A percentile compares a stretch with the other conserved stretches of the same genome.
phyloP scores from a whole-genome alignment of 75 land plant genomes.

The Selaginella tamariscina region DNA sequence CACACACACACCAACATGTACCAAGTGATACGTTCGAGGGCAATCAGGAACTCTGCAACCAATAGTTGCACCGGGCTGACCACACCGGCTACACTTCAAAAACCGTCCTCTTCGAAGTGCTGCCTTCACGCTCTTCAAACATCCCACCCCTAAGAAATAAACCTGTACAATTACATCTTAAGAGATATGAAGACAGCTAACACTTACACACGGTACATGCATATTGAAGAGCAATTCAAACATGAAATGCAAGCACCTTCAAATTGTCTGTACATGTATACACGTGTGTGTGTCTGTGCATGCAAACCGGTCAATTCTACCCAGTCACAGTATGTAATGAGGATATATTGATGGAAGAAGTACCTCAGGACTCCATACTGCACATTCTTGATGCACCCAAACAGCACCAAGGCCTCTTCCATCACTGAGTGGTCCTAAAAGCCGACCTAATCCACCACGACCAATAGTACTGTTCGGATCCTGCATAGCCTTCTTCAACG shows the following conservation, averaged over 20 bases:
- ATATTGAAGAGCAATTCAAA: too few species aligned
- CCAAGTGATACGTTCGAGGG: slow-evolving; percentile 90
- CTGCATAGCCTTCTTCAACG: not conserved
- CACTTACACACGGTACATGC: too few species aligned
- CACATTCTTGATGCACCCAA: slow-evolving; percentile 91
- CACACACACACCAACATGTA: too few species aligned
- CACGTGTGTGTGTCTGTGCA: too few species aligned
- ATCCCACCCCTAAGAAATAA: slow-evolving; percentile 84
- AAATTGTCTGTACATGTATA: too few species aligned
- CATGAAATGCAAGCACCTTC: too few species aligned
- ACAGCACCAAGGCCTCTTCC: slow-evolving; percentile 70
- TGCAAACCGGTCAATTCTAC: too few species aligned
- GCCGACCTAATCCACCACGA: slow-evolving; percentile 74
- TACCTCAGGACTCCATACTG: slow-evolving; percentile 99
- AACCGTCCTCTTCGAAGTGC: slow-evolving; percentile 78
- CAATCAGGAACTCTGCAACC: slow-evolving; percentile 98
- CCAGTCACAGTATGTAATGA: too few species aligned
- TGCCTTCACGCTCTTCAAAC: slow-evolving; percentile 76
- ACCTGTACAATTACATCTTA: slow-evolving; percentile 54
- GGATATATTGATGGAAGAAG: too few species aligned
- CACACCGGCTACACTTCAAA: slow-evolving; percentile 78
- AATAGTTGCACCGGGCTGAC: slow-evolving; percentile 89
- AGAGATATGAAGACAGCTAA: too few species aligned
- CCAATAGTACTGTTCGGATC: not conserved
- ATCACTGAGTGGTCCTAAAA: slow-evolving; percentile 79